phyloP scores from a whole-genome alignment of 2,329 filamentous ascomycete species.

The Dothideomycetes sp. region DNA sequence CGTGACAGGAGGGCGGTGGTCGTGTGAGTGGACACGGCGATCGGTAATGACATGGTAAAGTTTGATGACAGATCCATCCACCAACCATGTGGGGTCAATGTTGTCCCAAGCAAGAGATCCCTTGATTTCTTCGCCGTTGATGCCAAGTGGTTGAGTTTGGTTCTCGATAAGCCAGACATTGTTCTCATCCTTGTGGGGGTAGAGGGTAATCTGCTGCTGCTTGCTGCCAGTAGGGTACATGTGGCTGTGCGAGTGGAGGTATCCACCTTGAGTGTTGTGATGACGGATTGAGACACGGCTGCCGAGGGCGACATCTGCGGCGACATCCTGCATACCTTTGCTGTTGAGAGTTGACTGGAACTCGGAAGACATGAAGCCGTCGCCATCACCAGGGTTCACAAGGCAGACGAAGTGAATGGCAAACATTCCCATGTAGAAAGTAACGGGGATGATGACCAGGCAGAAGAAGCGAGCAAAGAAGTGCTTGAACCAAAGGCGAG shows the following conservation, averaged over 20 bases:
- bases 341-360: conserved; percentile 96
- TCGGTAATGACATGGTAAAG: conserved; percentile 78
- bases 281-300: conserved; percentile 81
- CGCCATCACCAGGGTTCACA: conserved; percentile 88
- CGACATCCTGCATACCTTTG: conserved; percentile 91
- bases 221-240: conserved; percentile 98
- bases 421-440: conserved; percentile 96
- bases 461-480: conserved; percentile 86
- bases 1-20: conserved; percentile 76
- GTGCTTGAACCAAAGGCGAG: conserved; percentile 91
- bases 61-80: conserved; percentile 70
- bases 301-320: conserved; percentile 83
- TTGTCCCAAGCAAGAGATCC: conserved; percentile 79
- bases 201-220: conserved; percentile 96
- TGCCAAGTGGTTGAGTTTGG: conserved; percentile 74
- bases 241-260: conserved; percentile 89
- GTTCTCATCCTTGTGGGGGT: conserved; percentile 98
- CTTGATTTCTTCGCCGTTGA: conserved; percentile 59
- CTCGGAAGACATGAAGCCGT: conserved; percentile 99
- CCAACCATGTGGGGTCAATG: conserved; percentile 58
- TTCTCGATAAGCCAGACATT: conserved; percentile 93
- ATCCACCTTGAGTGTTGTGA: conserved; percentile 94
- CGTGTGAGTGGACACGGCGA: conserved; percentile 90
- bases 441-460: conserved; percentile 76
- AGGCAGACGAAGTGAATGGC: conserved; percentile 92